Percentiles rank a stretch among this genome's conserved stretches.
These are phyloP conservation scores for Tubosaeta sp. DNA, from an alignment of 768 basidiomycete genomes.

Conservation along the genomic window DNA sequence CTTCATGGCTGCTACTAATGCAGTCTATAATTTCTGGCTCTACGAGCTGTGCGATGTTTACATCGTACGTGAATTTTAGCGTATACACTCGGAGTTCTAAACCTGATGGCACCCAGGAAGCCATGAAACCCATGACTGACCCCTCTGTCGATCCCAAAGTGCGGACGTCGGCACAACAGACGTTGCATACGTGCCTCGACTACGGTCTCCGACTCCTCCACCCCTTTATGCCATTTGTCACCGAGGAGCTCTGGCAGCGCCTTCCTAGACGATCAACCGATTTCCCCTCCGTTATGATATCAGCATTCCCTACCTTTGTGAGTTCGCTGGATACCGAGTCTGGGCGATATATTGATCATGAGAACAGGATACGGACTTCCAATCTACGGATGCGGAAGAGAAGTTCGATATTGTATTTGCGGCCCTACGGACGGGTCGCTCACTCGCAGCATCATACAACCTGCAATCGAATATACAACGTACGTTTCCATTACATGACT, in stretches of 20 bases:
- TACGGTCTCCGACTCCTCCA: constrained; percentile 85
- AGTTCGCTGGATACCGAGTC: constrained; percentile 27
- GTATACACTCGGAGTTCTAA: not conserved
- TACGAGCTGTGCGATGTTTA: constrained; percentile 99
- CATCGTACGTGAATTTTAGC: constrained; percentile 58
- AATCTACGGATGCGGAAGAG: constrained; percentile 69
- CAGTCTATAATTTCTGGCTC: constrained; percentile 92
- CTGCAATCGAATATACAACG: constrained; percentile 81
- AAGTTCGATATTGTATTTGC: constrained; percentile 84
- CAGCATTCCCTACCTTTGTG: constrained; percentile 77
- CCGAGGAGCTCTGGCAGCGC: constrained; percentile 98
- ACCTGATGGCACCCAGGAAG: constrained; percentile 59
- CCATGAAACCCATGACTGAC: constrained; percentile 97
- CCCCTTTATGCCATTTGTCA: constrained; percentile 99
- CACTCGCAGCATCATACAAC: constrained; percentile 85
- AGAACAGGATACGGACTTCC: constrained; percentile 54
- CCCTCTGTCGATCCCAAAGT: constrained; percentile 57
- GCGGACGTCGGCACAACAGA: constrained; percentile 87
- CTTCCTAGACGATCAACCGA: constrained; percentile 84
- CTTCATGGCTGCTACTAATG: constrained; percentile 88
- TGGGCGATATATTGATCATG: not conserved
- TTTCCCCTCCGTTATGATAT: constrained; percentile 82
- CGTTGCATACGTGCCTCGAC: constrained; percentile 92
- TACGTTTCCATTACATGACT: constrained; percentile 30
- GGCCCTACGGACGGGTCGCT: constrained; percentile 74